Conservation (phyloP, 1,139 yeast genomes). For the Pichia sp. region DNA sequence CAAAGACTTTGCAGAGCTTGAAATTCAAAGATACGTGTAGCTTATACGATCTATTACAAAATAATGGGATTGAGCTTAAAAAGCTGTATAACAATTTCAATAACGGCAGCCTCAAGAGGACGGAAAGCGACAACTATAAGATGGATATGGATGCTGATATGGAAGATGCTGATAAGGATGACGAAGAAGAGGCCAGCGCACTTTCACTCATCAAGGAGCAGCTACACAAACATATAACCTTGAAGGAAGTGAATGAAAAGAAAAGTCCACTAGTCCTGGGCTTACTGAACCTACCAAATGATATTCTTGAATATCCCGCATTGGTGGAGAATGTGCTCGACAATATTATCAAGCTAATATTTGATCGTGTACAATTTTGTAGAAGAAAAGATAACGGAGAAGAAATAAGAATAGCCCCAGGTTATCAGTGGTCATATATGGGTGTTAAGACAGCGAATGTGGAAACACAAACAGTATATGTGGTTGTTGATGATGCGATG, state of each 20-base stretch:
- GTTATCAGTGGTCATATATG: conserved; percentile 25
- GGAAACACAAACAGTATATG: conserved; percentile 21
- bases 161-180: background rate
- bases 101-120: background rate
- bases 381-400: background rate
- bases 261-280: background rate
- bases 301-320: conserved; percentile 6
- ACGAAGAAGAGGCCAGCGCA: background rate
- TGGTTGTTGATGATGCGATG: conserved; percentile 27
- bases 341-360: conserved; percentile 8
- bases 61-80: conserved; percentile 4
- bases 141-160: background rate
- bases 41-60: conserved; percentile 5
- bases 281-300: conserved; percentile 7
- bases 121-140: background rate
- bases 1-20: conserved; percentile 3
- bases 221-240: background rate
- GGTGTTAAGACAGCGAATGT: conserved; percentile 9
- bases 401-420: conserved; percentile 1
- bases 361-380: background rate
- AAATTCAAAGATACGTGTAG: conserved; percentile 11
- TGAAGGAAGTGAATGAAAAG: background rate
- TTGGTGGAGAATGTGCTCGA: conserved; percentile 16
- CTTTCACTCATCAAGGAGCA: background rate
- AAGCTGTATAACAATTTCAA: background rate